Evolutionary conservation across 352 stramenopile species (phyloP), one percentile per base, ranked within the genome.

Genomic region (Phytopythium kandeliae): DNA sequence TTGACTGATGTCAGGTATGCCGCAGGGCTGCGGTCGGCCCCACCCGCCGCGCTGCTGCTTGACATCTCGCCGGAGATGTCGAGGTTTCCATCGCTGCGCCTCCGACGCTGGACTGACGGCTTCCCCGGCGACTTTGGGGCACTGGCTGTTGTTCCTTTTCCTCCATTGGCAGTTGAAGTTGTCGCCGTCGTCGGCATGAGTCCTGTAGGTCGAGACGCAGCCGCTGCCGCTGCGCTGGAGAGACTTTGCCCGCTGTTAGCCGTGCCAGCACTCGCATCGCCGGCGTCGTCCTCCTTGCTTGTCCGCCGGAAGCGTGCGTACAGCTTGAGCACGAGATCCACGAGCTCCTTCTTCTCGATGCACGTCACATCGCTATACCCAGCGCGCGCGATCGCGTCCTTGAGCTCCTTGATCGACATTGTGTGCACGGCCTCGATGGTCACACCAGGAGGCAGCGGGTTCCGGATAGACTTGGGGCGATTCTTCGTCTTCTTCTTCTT

Each of bases 261-360:
- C 26, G 44, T 15, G 6, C 19, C 33, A 30, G 21, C 30, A 30
- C 9, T 26, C 9, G 25, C 35, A 15, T 52, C 35, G 33, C 4
- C 31, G 31, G 22, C 24, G 22, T 69, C 66, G 36, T 70, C 41
- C 0, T 51, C 48, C n/a, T 72, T 76, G 47, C 68, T 79, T 25
- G 73, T 80, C 47, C 69, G 63, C 46, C 69, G 63, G 48, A 88
- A 84, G n/a, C 78, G 74, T 15, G 66, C 62, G 50, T 91, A 83
- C 1, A 93, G 67, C 60, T 89, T 90, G 19, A 89, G 60, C 34
- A 92, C 78, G n/a, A 94, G 69, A 11, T 92, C 78, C 42, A 94
- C 67, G 35, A 94, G 68, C 24, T 94, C 83, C 38, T 72, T 67
- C 60, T 92, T 94, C 57, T 94, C 83, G 36, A 94, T 79, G 44